phyloP scores from a whole-genome alignment of 106 monocot species.

The Xerophyta viscosa region DNA sequence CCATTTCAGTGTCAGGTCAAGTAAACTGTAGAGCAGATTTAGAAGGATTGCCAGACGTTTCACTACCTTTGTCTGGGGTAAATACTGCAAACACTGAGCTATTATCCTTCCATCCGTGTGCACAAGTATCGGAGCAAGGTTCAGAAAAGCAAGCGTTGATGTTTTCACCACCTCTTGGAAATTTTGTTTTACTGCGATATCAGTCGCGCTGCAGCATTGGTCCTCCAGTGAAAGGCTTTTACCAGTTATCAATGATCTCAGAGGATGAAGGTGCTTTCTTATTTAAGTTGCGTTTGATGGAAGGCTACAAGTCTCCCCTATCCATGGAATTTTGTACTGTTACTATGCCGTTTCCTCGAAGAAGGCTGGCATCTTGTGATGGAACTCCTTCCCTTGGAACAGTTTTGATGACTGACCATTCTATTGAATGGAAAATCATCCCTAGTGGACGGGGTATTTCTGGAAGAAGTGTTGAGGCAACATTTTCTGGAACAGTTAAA shows the following conservation, averaged over 20 bases:
- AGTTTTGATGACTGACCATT: slow-evolving; percentile 69
- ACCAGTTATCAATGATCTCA: slow-evolving; percentile 96
- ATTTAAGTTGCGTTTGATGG: slow-evolving; percentile 87
- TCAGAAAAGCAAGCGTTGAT: slow-evolving; percentile 67
- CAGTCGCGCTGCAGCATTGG: slow-evolving; percentile 40
- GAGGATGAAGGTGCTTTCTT: slow-evolving; percentile 97
- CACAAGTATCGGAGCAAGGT: slow-evolving; percentile 80
- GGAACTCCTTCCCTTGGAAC: slow-evolving; percentile 87
- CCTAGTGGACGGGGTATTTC: slow-evolving; percentile 60
- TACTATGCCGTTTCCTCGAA: slow-evolving; percentile 73
- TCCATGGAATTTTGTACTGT: slow-evolving; percentile 89
- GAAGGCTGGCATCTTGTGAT: slow-evolving; percentile 75
- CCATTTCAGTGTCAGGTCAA: slow-evolving; percentile 80
- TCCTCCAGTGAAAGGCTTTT: slow-evolving; percentile 93
- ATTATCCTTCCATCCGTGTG: slow-evolving; percentile 85
- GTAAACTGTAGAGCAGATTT: slow-evolving; percentile 89
- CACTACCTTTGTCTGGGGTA: slow-evolving; percentile 50
- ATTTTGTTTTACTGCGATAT: slow-evolving; percentile 81
- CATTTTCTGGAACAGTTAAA: slow-evolving; percentile 81
- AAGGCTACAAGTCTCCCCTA: slow-evolving; percentile 74
- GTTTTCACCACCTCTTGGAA: slow-evolving; percentile 87
- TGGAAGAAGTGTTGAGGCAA: slow-evolving; percentile 85
- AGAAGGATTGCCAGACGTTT: slow-evolving; percentile 94
- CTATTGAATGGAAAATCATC: slow-evolving; percentile 92
- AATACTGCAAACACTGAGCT: slow-evolving; percentile 47